Base-by-base conservation (phyloP, 129 eudicot genomes). In the sunflower (Helianthus annuus) region DNA sequence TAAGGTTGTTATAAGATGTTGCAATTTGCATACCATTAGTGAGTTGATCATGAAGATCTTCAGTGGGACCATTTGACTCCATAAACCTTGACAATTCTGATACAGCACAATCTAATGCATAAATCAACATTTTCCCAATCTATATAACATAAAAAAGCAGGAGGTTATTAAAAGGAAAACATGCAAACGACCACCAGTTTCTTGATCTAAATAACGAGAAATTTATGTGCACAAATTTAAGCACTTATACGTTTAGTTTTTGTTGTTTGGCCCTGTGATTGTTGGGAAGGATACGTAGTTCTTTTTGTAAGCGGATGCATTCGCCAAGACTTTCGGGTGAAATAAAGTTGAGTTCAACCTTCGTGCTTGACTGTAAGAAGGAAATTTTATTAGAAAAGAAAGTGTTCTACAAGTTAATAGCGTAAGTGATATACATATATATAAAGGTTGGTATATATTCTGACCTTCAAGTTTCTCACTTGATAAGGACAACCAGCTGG, bases 311-410 rank as follows among this genome's bases (percentile, higher is more conserved):
- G 14, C 81, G 81, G 63, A 70, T 66, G 69, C 87, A 78, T 67
- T 83, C 83, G 3, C 69, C 68, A 32, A 83, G 38, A 65, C 78
- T 83, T 70, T 83, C 87, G 11, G 87, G 87, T 27, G 87, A 83
- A 17, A 83, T 56, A 62, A 83, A 83, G 75, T 83, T 79, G 48
- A 78, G 83, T 48, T 81, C 87, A 10, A 83, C 76, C 70, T 83
- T 83, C 42, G 71, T 83, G 76, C 81, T 36, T 10, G 87, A 83
- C 87, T 83, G 66, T 51, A 71, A 13, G 27, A 6, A 49, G 15
- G 34, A 49, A 49, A 15, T 5, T 39, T 6, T 4, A 49, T 63
- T 10, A 63, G 62, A 10, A 66, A 61, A 69, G 29, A 29, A 13
- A 59, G 45, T 11, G 27, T 40, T 15, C 42, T 19, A 14, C 10